Evolutionary conservation across 2,329 filamentous ascomycete species (phyloP).

Genomic region (Stemphylium beticola): DNA sequence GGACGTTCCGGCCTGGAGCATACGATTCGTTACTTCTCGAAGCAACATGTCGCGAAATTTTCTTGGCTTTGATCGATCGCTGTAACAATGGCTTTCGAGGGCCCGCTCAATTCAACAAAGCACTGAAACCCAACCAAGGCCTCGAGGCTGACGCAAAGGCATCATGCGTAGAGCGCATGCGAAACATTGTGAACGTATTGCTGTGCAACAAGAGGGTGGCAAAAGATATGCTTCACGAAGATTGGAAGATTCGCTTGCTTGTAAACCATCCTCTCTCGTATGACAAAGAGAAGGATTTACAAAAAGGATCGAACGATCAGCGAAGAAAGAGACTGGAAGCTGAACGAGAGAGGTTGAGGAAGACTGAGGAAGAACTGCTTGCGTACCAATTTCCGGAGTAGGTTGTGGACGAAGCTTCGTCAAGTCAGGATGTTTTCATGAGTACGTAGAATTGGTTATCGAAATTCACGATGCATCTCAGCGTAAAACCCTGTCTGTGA

Average conservation of each 20-base stretch:
- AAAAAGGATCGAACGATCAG: slow-evolving; percentile 4
- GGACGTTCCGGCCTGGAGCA: neutral
- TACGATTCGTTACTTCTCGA: slow-evolving; percentile 2
- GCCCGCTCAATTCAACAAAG: slow-evolving; percentile 5
- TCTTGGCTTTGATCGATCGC: neutral
- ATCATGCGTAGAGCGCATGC: neutral
- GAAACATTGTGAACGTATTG: neutral
- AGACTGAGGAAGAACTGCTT: slow-evolving; percentile 1
- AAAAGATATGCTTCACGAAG: slow-evolving; percentile 1
- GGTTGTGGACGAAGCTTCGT: too few species aligned
- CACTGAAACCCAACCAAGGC: slow-evolving; percentile 2
- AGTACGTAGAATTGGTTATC: too few species aligned
- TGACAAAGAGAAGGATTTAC: slow-evolving; percentile 4
- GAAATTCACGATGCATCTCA: neutral
- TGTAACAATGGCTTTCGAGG: slow-evolving; percentile 6
- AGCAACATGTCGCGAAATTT: slow-evolving; percentile 3
- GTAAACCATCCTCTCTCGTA: slow-evolving; percentile 1
- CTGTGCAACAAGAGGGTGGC: neutral
- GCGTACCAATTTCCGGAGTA: neutral
- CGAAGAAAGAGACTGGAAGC: slow-evolving; percentile 3
- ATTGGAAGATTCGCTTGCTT: slow-evolving; percentile 5
- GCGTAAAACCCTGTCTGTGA: too few species aligned
- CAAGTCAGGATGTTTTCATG: too few species aligned
- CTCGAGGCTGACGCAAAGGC: neutral
- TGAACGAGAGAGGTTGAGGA: neutral